Percentiles rank a stretch among this genome's conserved stretches.
Conservation (phyloP, 1,139 yeast species). For the Debaryomycetaceae sp. region DNA sequence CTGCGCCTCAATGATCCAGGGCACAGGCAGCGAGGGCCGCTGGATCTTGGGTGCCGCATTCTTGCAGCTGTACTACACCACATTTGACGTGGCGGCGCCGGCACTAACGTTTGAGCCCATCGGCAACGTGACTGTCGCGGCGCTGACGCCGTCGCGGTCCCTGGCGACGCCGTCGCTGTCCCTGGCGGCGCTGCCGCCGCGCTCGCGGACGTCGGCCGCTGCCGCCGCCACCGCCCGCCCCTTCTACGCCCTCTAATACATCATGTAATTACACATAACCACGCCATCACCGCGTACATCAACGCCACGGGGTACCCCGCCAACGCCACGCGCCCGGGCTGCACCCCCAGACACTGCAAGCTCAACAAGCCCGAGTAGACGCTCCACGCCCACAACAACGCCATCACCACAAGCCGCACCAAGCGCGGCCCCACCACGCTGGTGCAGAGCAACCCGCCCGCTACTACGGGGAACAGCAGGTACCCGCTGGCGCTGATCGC, state of each 20-base stretch:
- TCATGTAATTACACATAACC: constrained; percentile 71
- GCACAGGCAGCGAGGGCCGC: constrained; percentile 28
- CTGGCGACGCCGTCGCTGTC: too few relatives aligned
- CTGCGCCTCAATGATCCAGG: constrained; percentile 68
- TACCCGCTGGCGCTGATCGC: constrained; percentile 81
- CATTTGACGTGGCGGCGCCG: constrained; percentile 56
- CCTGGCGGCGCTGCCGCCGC: too few relatives aligned
- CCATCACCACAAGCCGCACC: constrained; percentile 51
- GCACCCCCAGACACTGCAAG: constrained; percentile 63
- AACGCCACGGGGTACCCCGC: constrained; percentile 80
- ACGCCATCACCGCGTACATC: constrained; percentile 67
- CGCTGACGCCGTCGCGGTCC: too few relatives aligned
- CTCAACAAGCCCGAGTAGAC: constrained; percentile 65
- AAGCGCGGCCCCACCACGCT: constrained; percentile 49
- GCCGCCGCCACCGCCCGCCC: neutral
- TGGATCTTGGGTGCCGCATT: constrained; percentile 64
- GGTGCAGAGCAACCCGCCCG: constrained; percentile 60
- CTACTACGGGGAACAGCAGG: constrained; percentile 70
- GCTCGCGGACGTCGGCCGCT: too few relatives aligned
- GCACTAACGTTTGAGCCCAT: too few relatives aligned
- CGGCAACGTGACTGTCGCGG: too few relatives aligned
- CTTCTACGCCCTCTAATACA: constrained; percentile 1
- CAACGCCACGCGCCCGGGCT: constrained; percentile 63
- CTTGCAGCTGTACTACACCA: constrained; percentile 52
- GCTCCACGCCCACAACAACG: constrained; percentile 64